A percentile compares a stretch with the other conserved stretches of the same genome.
Evolutionary conservation across 2,329 filamentous ascomycete genomes (phyloP).

Genomic region (Colletotrichum acutatum): DNA sequence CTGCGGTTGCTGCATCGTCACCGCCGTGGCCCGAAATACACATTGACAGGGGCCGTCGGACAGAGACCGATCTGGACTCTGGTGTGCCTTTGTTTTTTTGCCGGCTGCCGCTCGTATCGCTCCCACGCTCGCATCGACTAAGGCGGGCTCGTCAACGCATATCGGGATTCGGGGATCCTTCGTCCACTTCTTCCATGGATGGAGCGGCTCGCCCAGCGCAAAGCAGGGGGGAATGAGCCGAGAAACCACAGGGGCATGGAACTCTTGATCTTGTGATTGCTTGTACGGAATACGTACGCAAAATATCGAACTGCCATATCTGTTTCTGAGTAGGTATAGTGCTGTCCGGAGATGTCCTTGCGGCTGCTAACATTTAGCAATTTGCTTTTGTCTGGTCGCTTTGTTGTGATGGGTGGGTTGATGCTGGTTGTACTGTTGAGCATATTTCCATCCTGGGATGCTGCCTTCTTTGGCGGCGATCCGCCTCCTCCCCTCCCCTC

Average conservation of each 20-base stretch:
- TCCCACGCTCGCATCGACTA: slow-evolving; percentile 8
- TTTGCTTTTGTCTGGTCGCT: neutral
- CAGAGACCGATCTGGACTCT: slow-evolving; percentile 35
- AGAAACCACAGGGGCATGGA: slow-evolving; percentile 6
- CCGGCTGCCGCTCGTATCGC: slow-evolving; percentile 34
- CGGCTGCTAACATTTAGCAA: neutral
- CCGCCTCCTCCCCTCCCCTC: neutral
- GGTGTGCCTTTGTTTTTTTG: neutral
- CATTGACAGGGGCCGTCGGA: slow-evolving; percentile 13
- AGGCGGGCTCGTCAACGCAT: slow-evolving; percentile 5
- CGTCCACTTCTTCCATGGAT: slow-evolving; percentile 25
- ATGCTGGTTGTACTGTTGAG: neutral
- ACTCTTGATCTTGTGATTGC: neutral
- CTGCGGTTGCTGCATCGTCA: slow-evolving; percentile 25
- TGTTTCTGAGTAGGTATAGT: neutral
- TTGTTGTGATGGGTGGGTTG: neutral
- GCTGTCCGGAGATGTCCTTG: neutral
- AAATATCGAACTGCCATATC: neutral
- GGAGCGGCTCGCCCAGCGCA: slow-evolving; percentile 3
- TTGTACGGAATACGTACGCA: slow-evolving; percentile 11
- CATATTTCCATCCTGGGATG: neutral
- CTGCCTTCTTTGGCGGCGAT: neutral
- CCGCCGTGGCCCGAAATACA: slow-evolving; percentile 13
- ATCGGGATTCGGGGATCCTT: slow-evolving; percentile 31
- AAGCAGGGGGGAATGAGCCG: slow-evolving; percentile 1